A percentile compares a stretch with the other conserved stretches of the same genome.
phyloP scores from a whole-genome alignment of 306 rosid species.

The Gastrolobium villosum region DNA sequence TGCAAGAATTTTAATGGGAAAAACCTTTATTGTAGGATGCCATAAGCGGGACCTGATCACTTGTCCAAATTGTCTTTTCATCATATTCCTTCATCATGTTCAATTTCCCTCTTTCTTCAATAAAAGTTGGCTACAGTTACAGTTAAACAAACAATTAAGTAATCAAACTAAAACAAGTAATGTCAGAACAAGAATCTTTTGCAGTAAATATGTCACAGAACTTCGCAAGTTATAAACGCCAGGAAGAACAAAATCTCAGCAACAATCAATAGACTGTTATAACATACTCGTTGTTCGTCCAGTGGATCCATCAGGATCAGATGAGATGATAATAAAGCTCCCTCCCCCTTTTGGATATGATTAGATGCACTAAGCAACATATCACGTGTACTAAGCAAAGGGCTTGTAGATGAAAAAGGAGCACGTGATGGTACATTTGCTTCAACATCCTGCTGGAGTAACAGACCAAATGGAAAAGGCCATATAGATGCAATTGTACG shows the following conservation, averaged over 20 bases:
- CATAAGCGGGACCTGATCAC: conserved; percentile 91
- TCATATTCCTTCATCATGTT: conserved; percentile 92
- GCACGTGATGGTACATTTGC: conserved; percentile 55
- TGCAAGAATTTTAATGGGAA: conserved; percentile 37
- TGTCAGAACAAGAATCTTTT: conserved; percentile 27
- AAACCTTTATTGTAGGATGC: conserved; percentile 94
- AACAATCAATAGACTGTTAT: conserved; percentile 37
- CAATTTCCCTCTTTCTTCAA: conserved; percentile 90
- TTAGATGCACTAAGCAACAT: conserved; percentile 56
- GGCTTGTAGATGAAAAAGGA: conserved; percentile 73
- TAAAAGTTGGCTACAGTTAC: conserved; percentile 65
- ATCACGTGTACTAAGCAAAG: conserved; percentile 67
- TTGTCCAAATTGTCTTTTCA: conserved; percentile 97
- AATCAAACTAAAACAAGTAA: conserved; percentile 29
- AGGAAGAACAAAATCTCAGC: conserved; percentile 28
- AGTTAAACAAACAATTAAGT: conserved; percentile 1
- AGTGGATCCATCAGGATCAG: conserved; percentile 83
- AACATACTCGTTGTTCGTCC: conserved; percentile 80
- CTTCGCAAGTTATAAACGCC: conserved; percentile 16
- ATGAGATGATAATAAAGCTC: conserved; percentile 73
- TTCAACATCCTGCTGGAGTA: conserved; percentile 84
- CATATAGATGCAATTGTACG: conserved; percentile 77
- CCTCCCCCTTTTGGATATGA: conserved; percentile 69
- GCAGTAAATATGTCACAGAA: conserved; percentile 35
- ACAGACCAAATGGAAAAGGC: conserved; percentile 94